These are phyloP conservation scores for Rhododendron henanense DNA, from an alignment of 148 eudicot species.

Conservation along the genomic window DNA sequence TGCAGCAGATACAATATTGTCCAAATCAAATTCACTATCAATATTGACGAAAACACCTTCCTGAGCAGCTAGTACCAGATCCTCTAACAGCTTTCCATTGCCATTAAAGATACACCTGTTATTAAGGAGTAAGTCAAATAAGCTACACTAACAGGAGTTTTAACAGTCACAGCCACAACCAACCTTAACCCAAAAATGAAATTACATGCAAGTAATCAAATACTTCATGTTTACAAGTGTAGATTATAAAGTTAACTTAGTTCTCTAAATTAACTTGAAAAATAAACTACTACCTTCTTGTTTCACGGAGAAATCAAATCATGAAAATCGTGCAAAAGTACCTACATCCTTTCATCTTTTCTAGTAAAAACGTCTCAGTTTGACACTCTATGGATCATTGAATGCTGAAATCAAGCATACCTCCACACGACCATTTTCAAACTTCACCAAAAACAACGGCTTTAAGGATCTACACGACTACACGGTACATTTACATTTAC, in stretches of 20 bases:
- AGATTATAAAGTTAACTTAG: background rate
- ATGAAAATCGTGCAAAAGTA: background rate
- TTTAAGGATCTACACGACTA: background rate
- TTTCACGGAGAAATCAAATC: background rate
- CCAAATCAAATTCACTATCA: constrained; percentile 93
- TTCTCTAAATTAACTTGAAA: background rate
- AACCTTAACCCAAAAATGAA: background rate
- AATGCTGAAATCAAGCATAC: background rate
- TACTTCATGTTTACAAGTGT: background rate
- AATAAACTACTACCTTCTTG: background rate
- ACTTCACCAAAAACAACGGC: background rate
- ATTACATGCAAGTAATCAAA: background rate
- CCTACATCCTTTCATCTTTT: background rate
- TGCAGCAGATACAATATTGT: constrained; percentile 86
- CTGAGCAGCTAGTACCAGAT: constrained; percentile 84
- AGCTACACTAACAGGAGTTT: background rate
- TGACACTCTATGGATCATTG: background rate
- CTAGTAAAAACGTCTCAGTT: background rate
- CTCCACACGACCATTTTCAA: background rate
- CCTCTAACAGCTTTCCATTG: constrained; percentile 80
- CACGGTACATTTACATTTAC: background rate
- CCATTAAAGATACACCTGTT: constrained; percentile 89
- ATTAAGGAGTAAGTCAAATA: background rate
- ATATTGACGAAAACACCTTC: constrained; percentile 82
- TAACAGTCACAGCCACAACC: background rate